Conservation (phyloP, 495 filamentous ascomycete genomes). For the Articulospora tetracladia region DNA sequence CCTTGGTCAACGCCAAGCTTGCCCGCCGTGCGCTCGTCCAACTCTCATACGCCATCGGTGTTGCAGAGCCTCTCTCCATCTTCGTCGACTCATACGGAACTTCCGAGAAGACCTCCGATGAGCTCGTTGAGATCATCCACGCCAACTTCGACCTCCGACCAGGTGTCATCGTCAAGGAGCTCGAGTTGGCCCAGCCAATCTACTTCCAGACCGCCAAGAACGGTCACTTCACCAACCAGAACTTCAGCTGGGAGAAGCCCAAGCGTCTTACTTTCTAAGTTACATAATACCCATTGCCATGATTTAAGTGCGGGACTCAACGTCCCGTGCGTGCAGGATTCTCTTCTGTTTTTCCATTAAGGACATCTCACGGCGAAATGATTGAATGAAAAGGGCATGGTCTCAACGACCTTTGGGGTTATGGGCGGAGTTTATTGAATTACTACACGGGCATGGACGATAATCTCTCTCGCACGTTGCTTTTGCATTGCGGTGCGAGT, state of each 20-base stretch:
- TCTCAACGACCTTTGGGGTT: constrained; percentile 28
- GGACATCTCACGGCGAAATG: constrained; percentile 30
- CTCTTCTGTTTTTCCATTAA: constrained; percentile 21
- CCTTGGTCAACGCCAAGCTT: constrained; percentile 82
- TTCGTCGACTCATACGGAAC: constrained; percentile 87
- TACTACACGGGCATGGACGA: neutral
- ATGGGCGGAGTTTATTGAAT: constrained; percentile 18
- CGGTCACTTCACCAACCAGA: constrained; percentile 99
- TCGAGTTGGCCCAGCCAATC: constrained; percentile 91
- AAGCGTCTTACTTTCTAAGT: constrained; percentile 86
- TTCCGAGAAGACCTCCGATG: constrained; percentile 65
- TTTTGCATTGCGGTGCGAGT: neutral
- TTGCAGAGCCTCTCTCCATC: constrained; percentile 90
- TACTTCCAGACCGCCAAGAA: constrained; percentile 99
- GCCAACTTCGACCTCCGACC: constrained; percentile 96
- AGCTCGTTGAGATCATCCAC: constrained; percentile 88
- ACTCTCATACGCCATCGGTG: constrained; percentile 98
- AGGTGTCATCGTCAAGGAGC: constrained; percentile 97
- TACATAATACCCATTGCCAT: constrained; percentile 25
- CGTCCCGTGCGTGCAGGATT: constrained; percentile 30
- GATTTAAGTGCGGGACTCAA: constrained; percentile 38
- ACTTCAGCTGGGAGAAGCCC: constrained; percentile 96
- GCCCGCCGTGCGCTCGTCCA: constrained; percentile 91
- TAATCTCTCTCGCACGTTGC: neutral
- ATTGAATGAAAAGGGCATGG: constrained; percentile 25